These are phyloP conservation scores for Krasilnikovozyma curviuscula DNA, from an alignment of 768 basidiomycete species.

Conservation along the genomic window DNA sequence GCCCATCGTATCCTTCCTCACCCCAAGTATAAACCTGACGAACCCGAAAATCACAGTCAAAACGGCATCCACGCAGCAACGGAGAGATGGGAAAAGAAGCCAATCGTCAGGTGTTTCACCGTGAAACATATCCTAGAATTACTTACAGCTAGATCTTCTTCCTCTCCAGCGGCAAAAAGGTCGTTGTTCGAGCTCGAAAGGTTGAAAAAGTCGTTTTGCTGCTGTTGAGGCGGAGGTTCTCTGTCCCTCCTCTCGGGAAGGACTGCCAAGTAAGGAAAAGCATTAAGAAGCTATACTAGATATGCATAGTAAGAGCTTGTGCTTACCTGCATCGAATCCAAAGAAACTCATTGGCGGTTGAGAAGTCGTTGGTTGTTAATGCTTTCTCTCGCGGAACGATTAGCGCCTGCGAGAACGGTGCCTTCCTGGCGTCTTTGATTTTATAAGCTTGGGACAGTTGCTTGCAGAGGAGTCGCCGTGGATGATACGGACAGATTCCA, in stretches of 20 bases:
- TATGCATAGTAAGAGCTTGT: neutral
- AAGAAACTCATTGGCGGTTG: conserved; percentile 9
- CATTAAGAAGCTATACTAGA: neutral
- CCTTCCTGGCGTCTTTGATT: too few species aligned
- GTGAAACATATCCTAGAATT: too few species aligned
- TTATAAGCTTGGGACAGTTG: too few species aligned
- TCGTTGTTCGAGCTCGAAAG: too few species aligned
- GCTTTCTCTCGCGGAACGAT: too few species aligned
- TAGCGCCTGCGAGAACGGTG: too few species aligned
- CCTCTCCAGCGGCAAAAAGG: conserved; percentile 19
- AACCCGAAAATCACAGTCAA: too few species aligned
- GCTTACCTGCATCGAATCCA: conserved; percentile 9
- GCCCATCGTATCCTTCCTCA: conserved; percentile 70
- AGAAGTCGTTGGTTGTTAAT: neutral
- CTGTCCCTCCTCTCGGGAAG: conserved; percentile 11
- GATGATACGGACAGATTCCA: too few species aligned
- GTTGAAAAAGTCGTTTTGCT: conserved; percentile 1
- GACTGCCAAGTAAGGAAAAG: neutral
- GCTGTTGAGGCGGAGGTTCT: neutral
- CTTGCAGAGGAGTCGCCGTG: too few species aligned
- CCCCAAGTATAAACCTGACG: conserved; percentile 84
- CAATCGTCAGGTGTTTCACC: too few species aligned
- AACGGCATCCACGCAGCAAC: too few species aligned
- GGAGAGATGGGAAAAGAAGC: too few species aligned
- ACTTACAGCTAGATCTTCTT: conserved; percentile 71